Evolutionary conservation across 139 green algal species (phyloP), one percentile per base, ranked within the genome.

Genomic region (Asterochloris erici): DNA sequence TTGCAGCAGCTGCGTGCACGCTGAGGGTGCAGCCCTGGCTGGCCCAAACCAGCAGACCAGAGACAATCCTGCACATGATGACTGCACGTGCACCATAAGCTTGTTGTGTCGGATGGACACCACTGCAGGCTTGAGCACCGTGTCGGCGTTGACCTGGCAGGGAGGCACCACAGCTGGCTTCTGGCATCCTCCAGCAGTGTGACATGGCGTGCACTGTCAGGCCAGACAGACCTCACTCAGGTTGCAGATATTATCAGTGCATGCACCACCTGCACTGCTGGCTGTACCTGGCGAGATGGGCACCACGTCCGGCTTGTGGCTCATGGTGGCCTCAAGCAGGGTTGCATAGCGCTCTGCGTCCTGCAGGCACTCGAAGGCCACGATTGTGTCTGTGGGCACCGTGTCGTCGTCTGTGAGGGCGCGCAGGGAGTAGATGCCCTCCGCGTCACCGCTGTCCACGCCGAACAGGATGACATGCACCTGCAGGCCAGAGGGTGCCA

Each of bases 371-470:
- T 93, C 89, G 88, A 97, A 97, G 0, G 91, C 93, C 69, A 97
- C 91, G 74, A 97, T 95, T 15, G 94, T 97, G 88, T 97, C 94
- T 19, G 92, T 82, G 0, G 91, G 93, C 63, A 95, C 68, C 11
- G 86, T 89, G 62, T 94, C 91, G 10, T 84, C 85, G 14, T 81
- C 80, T 19, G 83, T 79, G 62, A 87, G 66, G 10, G 86, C 84
- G 0, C 93, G 81, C 69, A 97, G 82, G 1, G 89, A 93, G 90
- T 97, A 97, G 79, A 97, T 97, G 74, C 94, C 94, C 74, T 97
- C 94, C 9, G 90, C 93, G 23, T 95, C 93, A 0, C 85, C 78
- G 28, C 88, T 77, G 0, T 90, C 92, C 15, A 95, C 89, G 12
- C 91, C 92, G 86, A 97, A 97, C 21, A 97, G 74, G 23, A 97